Evolutionary conservation across 1,139 yeast species (phyloP).

Genomic region (Pichia sp.): DNA sequence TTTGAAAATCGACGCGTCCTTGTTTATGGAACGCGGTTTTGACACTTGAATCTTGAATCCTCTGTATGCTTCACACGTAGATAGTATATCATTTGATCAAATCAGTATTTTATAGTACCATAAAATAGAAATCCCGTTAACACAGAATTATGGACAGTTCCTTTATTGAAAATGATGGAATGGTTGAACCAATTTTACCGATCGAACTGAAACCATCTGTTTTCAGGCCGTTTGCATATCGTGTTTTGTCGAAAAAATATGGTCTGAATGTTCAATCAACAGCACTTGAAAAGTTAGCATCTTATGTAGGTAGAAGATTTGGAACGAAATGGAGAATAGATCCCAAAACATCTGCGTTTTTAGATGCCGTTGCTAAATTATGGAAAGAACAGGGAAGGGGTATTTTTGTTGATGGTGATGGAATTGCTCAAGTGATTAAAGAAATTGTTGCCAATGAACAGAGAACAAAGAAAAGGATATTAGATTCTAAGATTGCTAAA

Average conservation of each 20-base stretch:
- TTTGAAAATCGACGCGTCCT: neutral
- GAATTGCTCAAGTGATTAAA: conserved; percentile 55
- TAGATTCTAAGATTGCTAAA: neutral
- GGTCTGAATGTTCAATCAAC: conserved; percentile 86
- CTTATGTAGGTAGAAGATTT: conserved; percentile 63
- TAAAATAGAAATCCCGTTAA: no score
- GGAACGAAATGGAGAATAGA: conserved; percentile 87
- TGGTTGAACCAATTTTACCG: conserved; percentile 44
- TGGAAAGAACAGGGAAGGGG: conserved; percentile 94
- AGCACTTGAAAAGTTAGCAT: conserved; percentile 69
- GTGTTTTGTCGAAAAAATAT: conserved; percentile 84
- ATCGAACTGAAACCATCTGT: conserved; percentile 72
- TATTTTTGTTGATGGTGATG: conserved; percentile 70
- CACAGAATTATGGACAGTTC: conserved; percentile 13
- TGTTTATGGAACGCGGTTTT: neutral
- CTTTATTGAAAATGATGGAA: conserved; percentile 9
- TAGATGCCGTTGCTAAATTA: conserved; percentile 71
- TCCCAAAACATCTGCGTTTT: conserved; percentile 53
- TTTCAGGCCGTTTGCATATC: conserved; percentile 83
- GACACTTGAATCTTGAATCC: no score
- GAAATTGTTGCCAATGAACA: conserved; percentile 34
- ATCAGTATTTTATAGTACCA: no score
- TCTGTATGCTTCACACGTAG: no score
- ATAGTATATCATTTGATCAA: no score
- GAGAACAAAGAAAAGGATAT: conserved; percentile 6